Conservation (phyloP, 2,329 filamentous ascomycete species). For the Phyllosticta citrichinensis region DNA sequence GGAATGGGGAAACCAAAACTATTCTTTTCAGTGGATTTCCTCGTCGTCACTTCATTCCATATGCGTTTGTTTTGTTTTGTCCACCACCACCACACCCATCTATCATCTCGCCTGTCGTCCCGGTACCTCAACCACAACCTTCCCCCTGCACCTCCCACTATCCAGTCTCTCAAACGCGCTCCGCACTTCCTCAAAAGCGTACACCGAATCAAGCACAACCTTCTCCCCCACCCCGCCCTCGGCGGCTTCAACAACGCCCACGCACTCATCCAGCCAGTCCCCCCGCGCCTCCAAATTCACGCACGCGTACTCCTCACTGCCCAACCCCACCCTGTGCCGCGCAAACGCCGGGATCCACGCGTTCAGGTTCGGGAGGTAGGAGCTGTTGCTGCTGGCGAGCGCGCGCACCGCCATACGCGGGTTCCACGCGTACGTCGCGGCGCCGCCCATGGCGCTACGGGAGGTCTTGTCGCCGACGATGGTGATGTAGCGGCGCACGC, state of each 20-base stretch:
- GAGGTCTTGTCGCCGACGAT: constrained; percentile 29
- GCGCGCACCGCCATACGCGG: constrained; percentile 1
- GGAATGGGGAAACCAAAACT: no score
- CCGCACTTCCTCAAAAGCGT: neutral
- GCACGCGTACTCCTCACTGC: constrained; percentile 1
- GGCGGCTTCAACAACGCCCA: neutral
- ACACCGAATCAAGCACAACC: neutral
- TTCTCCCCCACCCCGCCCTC: neutral
- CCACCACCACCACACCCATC: no score
- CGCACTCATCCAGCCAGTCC: constrained; percentile 1
- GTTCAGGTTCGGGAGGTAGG: neutral
- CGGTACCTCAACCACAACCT: neutral
- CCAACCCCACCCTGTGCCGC: neutral
- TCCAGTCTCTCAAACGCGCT: neutral
- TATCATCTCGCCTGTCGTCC: no score
- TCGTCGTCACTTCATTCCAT: no score
- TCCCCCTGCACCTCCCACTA: constrained; percentile 1
- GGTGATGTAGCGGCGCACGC: constrained; percentile 26
- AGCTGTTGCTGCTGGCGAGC: neutral
- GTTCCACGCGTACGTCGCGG: constrained; percentile 20
- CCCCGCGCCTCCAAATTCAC: neutral
- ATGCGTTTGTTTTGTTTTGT: no score
- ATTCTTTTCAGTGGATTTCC: no score
- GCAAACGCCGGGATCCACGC: neutral
- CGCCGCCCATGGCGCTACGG: constrained; percentile 30